Percentiles rank a stretch among this genome's conserved stretches.
Conservation (phyloP, 106 monocot species). For the Dioscorea dumetorum region DNA sequence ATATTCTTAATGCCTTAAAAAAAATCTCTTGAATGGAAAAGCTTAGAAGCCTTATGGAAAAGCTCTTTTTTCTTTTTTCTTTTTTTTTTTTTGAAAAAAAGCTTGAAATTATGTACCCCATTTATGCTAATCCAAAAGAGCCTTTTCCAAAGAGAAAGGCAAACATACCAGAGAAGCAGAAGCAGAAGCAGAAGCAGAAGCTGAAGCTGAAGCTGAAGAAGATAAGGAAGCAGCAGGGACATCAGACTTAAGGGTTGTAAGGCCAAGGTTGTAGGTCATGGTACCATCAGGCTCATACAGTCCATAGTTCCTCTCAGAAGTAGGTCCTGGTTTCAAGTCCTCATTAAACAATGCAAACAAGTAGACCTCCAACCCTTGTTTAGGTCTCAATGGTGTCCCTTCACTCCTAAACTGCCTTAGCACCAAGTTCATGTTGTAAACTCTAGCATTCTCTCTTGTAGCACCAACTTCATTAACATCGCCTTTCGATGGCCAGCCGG, state of each 20-base stretch:
- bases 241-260: constrained; percentile 27
- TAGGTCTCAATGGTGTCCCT: constrained; percentile 81
- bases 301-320: constrained; percentile 94
- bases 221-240: constrained; percentile 24
- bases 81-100: too few species aligned
- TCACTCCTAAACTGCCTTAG: constrained; percentile 54
- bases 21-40: too few species aligned
- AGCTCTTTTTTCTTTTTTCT: too few species aligned
- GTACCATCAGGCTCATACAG: constrained; percentile 69
- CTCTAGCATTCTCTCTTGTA: constrained; percentile 61
- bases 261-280: constrained; percentile 80
- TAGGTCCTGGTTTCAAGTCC: constrained; percentile 89
- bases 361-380: constrained; percentile 70
- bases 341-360: constrained; percentile 93
- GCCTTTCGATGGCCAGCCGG: constrained; percentile 95
- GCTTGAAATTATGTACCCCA: too few species aligned
- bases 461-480: constrained; percentile 76
- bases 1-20: too few species aligned
- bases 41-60: too few species aligned
- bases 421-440: constrained; percentile 73
- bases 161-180: constrained; percentile 29
- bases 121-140: too few species aligned
- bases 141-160: too few species aligned
- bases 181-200: too few species aligned
- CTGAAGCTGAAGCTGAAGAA: too few species aligned